phyloP scores from a whole-genome alignment of 768 basidiomycete species.

The Calocybe gangraenosa region DNA sequence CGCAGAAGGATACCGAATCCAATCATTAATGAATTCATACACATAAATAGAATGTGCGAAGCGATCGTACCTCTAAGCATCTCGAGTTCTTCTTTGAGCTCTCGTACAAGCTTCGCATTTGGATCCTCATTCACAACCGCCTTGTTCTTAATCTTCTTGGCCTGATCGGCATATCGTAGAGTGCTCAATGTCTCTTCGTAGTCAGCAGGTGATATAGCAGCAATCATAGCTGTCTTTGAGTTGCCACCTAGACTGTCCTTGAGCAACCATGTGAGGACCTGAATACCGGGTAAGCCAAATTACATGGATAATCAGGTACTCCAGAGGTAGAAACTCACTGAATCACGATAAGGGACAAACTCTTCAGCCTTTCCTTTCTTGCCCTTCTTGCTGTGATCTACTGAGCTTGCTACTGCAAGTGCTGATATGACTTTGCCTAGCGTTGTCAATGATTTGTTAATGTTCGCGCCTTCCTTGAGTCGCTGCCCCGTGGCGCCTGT shows the following conservation, averaged over 20 bases:
- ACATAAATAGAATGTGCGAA: constrained; percentile 20
- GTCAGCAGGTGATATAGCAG: constrained; percentile 97
- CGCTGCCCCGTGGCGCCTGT: constrained; percentile 96
- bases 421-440: constrained; percentile 96
- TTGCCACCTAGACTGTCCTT: constrained; percentile 98
- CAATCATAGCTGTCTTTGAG: constrained; percentile 99
- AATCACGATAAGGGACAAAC: constrained; percentile 96
- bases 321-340: constrained; percentile 46
- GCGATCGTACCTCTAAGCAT: constrained; percentile 69
- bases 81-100: constrained; percentile 97
- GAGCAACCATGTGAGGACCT: constrained; percentile 96
- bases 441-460: constrained; percentile 97
- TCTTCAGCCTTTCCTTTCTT: constrained; percentile 90
- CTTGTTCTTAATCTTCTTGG: constrained; percentile 99
- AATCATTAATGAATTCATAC: constrained; percentile 10
- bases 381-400: constrained; percentile 69
- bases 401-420: constrained; percentile 68
- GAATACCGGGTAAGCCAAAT: constrained; percentile 4
- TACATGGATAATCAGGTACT: constrained; percentile 9
- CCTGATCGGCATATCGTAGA: constrained; percentile 95
- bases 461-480: constrained; percentile 96
- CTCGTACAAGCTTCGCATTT: constrained; percentile 96
- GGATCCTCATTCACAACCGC: constrained; percentile 99
- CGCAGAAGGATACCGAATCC: constrained; percentile 12
- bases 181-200: constrained; percentile 98